Conservation (phyloP, 1,139 yeast genomes). For the Geotrichum carabidarum region DNA sequence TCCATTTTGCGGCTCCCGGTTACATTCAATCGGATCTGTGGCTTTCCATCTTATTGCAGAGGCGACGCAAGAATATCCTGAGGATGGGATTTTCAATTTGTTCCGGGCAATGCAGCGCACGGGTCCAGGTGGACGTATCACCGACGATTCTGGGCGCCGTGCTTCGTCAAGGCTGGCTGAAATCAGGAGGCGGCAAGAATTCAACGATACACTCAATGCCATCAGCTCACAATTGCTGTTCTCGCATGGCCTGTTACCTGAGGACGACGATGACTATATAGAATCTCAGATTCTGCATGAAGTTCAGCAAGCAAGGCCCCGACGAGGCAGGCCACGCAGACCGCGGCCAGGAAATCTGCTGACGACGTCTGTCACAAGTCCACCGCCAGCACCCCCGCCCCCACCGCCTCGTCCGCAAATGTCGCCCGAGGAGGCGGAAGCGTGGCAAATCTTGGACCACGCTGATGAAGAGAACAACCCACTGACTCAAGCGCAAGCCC, state of each 20-base stretch:
- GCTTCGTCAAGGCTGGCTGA: slow-evolving; percentile 10
- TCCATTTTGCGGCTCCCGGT: slow-evolving; percentile 4
- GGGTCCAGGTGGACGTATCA: slow-evolving; percentile 3
- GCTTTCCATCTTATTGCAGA: not conserved
- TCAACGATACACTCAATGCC: slow-evolving; percentile 1
- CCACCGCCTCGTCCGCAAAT: slow-evolving; percentile 24
- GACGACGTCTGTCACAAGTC: slow-evolving; percentile 9
- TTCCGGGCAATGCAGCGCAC: not conserved
- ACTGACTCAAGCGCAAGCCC: not conserved
- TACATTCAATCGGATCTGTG: not conserved
- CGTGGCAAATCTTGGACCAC: slow-evolving; percentile 35
- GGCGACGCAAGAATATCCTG: not conserved
- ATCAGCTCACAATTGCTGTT: slow-evolving; percentile 4
- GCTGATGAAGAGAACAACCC: slow-evolving; percentile 19
- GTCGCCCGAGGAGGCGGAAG: slow-evolving; percentile 31
- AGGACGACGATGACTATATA: slow-evolving; percentile 3
- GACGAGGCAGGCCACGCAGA: not conserved
- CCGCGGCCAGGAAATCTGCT: slow-evolving; percentile 9
- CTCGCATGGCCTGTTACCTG: not conserved
- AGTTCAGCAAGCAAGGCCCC: slow-evolving; percentile 6
- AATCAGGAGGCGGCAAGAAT: slow-evolving; percentile 2
- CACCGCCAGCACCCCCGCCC: slow-evolving; percentile 14
- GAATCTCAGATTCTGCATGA: slow-evolving; percentile 4
- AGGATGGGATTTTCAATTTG: not conserved
- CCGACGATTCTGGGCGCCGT: slow-evolving; percentile 4